Conservation (phyloP, 2,329 filamentous ascomycete species). For the Blastomyces silverae region DNA sequence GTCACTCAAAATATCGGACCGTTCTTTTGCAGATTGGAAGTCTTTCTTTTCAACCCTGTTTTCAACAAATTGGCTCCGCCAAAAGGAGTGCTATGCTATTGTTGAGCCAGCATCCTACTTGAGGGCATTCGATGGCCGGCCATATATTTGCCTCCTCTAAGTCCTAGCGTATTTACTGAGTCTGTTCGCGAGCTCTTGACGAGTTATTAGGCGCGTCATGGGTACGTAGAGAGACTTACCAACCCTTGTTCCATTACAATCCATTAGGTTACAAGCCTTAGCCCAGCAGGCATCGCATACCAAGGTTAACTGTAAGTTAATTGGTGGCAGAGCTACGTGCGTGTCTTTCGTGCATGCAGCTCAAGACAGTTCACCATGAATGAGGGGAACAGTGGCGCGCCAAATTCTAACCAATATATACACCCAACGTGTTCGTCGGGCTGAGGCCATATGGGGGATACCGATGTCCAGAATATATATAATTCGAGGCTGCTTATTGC, state of each 20-base stretch:
- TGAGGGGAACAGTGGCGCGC: neutral
- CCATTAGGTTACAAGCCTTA: neutral
- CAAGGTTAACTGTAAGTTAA: neutral
- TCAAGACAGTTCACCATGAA: conserved; percentile 2
- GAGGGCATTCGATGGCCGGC: neutral
- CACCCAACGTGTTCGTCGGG: conserved; percentile 3
- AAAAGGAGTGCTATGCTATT: neutral
- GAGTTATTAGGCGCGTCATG: no score
- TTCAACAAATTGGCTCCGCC: neutral
- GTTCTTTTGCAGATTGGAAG: neutral
- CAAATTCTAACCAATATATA: conserved; percentile 4
- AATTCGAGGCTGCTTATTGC: neutral
- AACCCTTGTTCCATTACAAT: neutral
- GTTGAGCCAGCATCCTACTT: neutral
- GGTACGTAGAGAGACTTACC: neutral
- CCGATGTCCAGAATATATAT: neutral
- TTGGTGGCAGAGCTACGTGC: neutral
- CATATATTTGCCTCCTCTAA: neutral
- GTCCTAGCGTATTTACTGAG: neutral
- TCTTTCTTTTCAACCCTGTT: neutral
- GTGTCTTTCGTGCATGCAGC: neutral
- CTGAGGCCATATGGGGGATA: neutral
- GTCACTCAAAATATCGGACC: neutral
- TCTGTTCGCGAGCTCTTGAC: neutral
- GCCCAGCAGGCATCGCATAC: neutral